Evolutionary conservation across 345 rosid species (phyloP), one percentile per base, ranked within the genome.

Genomic region (Populus euphratica): DNA sequence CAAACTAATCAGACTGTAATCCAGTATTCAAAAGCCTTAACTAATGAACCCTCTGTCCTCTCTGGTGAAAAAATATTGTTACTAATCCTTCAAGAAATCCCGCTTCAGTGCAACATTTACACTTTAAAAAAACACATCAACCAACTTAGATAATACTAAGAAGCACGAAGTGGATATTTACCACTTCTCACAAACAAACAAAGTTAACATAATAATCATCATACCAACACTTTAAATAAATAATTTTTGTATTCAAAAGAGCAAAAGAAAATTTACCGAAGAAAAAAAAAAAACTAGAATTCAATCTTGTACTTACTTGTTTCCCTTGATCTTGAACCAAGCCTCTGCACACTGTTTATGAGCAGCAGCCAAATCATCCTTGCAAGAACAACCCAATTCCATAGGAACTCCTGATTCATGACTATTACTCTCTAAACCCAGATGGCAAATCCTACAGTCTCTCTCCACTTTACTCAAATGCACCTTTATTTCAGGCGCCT

Each of bases 291-390:
- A 50, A 31, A 52, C 13, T 44, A n/a, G 33, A 43, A 21, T 49
- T 68, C 14, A 59, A 23, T 12, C 64, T 23, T 54, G 64, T 5
- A 87, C 92, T 86, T 75, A 94, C 99, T 85, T 90, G 85, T 93
- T 92, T 82, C 99, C 98, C 83, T 80, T 96, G 81, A 96, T 96
- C 88, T 92, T 92, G 89, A 96, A 93, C 99, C 99, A 96, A 69
- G 97, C 83, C 74, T 96, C 99, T 10, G 99, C 98, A 76, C 99
- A 96, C 39, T 88, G 90, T 86, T 87, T 93, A 81, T 96, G 99
- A 73, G 99, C 98, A 87, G 92, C 86, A 75, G 96, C 98, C 75
- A 96, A 84, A 89, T 96, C 99, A n/a, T 83, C 87, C 78, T 93
- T 96, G 82, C 98, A 96, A 49, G 94, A 93, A 75, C 99, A 96